A percentile compares a stretch with the other conserved stretches of the same genome.
phyloP scores from a whole-genome alignment of 2,329 filamentous ascomycete species.

The Clonostachys rosea region DNA sequence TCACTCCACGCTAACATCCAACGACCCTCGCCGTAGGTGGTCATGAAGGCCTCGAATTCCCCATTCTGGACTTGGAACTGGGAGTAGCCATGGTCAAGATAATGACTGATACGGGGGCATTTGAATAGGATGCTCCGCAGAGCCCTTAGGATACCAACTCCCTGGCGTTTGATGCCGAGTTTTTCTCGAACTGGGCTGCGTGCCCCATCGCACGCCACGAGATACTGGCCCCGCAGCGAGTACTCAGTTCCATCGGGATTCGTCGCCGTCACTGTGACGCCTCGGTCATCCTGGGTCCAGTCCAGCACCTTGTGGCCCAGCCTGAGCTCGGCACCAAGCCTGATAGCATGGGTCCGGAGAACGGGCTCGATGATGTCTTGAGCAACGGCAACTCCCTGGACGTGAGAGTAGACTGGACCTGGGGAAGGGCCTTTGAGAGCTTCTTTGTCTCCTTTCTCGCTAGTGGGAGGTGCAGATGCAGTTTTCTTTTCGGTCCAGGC shows the following conservation, averaged over 20 bases:
- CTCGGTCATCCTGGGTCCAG: slow-evolving; percentile 10
- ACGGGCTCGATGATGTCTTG: slow-evolving; percentile 34
- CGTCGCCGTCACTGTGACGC: slow-evolving; percentile 1
- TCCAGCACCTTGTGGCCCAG: slow-evolving; percentile 22
- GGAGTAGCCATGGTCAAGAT: slow-evolving; percentile 19
- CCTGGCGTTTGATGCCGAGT: slow-evolving; percentile 17
- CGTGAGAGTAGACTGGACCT: slow-evolving; percentile 5
- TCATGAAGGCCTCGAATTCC: slow-evolving; percentile 15
- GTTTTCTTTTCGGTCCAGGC: slow-evolving; percentile 9
- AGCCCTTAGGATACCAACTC: slow-evolving; percentile 19
- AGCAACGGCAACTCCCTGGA: slow-evolving; percentile 19
- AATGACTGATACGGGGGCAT: slow-evolving; percentile 16
- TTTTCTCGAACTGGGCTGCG: slow-evolving; percentile 15
- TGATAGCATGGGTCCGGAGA: slow-evolving; percentile 19
- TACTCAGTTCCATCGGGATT: slow-evolving; percentile 10
- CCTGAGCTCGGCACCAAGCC: slow-evolving; percentile 24
- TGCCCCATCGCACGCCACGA: slow-evolving; percentile 30
- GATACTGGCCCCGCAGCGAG: slow-evolving; percentile 16
- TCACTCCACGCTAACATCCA: slow-evolving; percentile 6
- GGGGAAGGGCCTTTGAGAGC: not conserved
- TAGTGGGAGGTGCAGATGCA: not conserved
- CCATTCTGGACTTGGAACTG: slow-evolving; percentile 21
- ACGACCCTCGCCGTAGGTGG: slow-evolving; percentile 13
- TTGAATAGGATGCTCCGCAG: slow-evolving; percentile 27
- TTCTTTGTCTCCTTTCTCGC: not conserved